Conservation (phyloP, 345 rosid species). For the Microcos paniculata region DNA sequence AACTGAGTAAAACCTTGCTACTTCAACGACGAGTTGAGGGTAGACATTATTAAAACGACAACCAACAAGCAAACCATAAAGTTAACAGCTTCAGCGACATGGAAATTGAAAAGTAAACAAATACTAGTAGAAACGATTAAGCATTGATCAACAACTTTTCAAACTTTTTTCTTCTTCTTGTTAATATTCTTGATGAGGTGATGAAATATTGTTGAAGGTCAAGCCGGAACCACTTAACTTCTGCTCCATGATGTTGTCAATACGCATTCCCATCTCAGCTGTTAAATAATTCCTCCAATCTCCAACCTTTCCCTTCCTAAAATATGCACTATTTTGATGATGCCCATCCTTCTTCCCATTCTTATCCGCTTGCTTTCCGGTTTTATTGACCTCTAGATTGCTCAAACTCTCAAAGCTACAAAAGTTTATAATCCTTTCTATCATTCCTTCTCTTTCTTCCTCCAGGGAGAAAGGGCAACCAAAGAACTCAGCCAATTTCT, state of each 20-base stretch:
- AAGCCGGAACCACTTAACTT: slow-evolving; percentile 11
- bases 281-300: slow-evolving; percentile 22
- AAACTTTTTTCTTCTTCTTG: no score
- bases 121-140: no score
- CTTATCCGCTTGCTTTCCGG: slow-evolving; percentile 6
- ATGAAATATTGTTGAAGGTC: no score
- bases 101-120: no score
- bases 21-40: no score
- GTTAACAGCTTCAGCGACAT: no score
- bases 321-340: not conserved
- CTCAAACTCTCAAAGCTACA: slow-evolving; percentile 35
- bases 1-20: no score
- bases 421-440: slow-evolving; percentile 18
- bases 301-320: slow-evolving; percentile 22
- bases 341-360: no score
- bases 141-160: no score
- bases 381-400: slow-evolving; percentile 24
- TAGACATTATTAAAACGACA: no score
- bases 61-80: no score
- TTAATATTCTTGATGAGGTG: no score
- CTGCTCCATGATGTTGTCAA: not conserved
- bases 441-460: slow-evolving; percentile 23
- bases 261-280: not conserved
- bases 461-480: slow-evolving; percentile 19
- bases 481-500: slow-evolving; percentile 28